Evolutionary conservation across 1,284 basidiomycete genomes (phyloP), one percentile per base, ranked within the genome.

Genomic region (Trichosporon faecale): DNA sequence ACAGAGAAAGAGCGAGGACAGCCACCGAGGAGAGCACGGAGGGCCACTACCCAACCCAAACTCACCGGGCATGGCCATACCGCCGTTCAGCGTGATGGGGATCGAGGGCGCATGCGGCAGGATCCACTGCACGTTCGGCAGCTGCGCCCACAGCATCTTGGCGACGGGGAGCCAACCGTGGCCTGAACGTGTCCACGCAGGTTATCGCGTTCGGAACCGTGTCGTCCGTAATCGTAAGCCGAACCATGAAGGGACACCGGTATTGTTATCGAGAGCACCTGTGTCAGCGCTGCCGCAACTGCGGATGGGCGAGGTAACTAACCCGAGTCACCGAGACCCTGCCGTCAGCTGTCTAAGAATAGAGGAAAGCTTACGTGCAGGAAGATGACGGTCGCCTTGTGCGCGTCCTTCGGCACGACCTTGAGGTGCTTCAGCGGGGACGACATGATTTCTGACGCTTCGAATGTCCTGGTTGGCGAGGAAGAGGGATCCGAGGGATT

Each of bases 341-440:
- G 63, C 27, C 12, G 67, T 68, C 65, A 71, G 67, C 40, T 1
- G 1, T 25, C 25, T 3, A 7, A 3, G 35, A 37, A 3, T 18
- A 1, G 4, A 9, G 1, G 23, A 3, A n/a, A 44, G 84, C 89
- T 76, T 80, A 93, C 91, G 86, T 96, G 94, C 44, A 93, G 84
- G 81, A 95, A 93, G 78, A 96, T 91, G 74, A 95, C 89, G 1
- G 92, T 94, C 3, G 93, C 92, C 2, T 91, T 90, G 82, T 95
- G 94, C 73, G 77, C 80, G 31, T 78, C 81, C 68, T 80, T 81
- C 21, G 81, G 78, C 37, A 76, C 70, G 57, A 83, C 71, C 65
- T 81, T 81, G 70, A 83, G 77, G 70, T 83, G 79, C 69, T 83
- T 83, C 61, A 82, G 73, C 12, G 74, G 65, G 3, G 77, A 68